Percentiles rank a stretch among this genome's conserved stretches.
Conservation (phyloP, 148 eudicot genomes). For the Chenopodium album region DNA sequence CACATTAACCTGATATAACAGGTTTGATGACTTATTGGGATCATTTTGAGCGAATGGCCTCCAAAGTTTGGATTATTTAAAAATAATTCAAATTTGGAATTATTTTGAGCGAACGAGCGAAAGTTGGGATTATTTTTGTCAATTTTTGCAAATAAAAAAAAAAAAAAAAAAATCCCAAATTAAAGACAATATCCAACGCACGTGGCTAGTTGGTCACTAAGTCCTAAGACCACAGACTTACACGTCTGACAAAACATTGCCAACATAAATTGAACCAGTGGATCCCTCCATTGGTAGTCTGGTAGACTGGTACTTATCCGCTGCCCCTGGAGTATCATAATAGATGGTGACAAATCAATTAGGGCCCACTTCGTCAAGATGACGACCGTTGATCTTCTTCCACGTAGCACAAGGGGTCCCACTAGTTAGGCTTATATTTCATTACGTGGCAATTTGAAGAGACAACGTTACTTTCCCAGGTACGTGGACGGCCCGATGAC, state of each 20-base stretch:
- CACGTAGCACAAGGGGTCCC: conserved; percentile 1
- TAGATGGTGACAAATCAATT: not conserved
- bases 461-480: conserved; percentile 19
- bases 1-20: too few species aligned
- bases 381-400: not conserved
- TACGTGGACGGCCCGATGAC: conserved; percentile 20
- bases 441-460: not conserved
- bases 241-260: conserved; percentile 5
- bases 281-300: not conserved
- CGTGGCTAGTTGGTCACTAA: not conserved
- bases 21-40: too few species aligned
- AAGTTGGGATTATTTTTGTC: too few species aligned
- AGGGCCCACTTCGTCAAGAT: not conserved
- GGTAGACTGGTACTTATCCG: not conserved
- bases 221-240: not conserved
- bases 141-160: too few species aligned
- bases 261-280: not conserved
- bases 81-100: too few species aligned
- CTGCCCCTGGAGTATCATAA: not conserved
- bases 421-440: not conserved
- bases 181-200: not conserved
- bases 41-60: too few species aligned
- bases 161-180: too few species aligned
- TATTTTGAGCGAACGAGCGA: too few species aligned
- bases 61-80: too few species aligned